These are phyloP conservation scores for Aechmea fasciata DNA, from an alignment of 176 grass and related monocot species.

Conservation along the genomic window DNA sequence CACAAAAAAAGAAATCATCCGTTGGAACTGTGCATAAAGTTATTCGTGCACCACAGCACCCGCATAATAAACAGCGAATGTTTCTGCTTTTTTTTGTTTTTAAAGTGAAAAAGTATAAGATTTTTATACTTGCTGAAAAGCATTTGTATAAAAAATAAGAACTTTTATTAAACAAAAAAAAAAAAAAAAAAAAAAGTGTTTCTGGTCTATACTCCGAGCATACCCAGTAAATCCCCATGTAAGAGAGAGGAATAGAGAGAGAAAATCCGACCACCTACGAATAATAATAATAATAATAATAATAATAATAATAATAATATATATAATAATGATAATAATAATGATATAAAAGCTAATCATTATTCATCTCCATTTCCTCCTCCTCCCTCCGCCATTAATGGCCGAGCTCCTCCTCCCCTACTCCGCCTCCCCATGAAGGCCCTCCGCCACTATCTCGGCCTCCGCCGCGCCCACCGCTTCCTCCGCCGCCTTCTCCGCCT, in stretches of 20 bases:
- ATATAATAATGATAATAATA: not conserved
- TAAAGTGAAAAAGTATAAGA: too few species aligned
- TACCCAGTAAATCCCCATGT: too few species aligned
- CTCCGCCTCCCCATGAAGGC: not conserved
- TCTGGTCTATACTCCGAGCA: too few species aligned
- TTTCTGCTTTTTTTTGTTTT: too few species aligned
- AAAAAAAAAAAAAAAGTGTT: not conserved
- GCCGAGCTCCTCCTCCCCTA: not conserved
- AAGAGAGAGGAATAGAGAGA: not conserved
- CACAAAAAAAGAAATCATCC: not conserved
- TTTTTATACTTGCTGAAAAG: too few species aligned
- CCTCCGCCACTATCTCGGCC: conserved; percentile 26
- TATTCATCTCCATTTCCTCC: not conserved
- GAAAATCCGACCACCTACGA: too few species aligned
- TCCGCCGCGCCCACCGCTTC: conserved; percentile 44
- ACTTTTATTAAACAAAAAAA: not conserved
- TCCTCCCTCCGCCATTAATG: not conserved
- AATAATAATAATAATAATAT: not conserved
- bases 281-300: not conserved
- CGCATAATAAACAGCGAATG: not conserved
- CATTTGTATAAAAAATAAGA: too few species aligned
- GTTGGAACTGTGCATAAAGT: too few species aligned
- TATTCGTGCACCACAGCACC: not conserved
- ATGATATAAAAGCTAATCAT: not conserved
- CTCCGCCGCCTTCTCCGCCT: conserved; percentile 58